Conservation (phyloP, 495 filamentous ascomycete genomes). For the Wilcoxina mikolae region DNA sequence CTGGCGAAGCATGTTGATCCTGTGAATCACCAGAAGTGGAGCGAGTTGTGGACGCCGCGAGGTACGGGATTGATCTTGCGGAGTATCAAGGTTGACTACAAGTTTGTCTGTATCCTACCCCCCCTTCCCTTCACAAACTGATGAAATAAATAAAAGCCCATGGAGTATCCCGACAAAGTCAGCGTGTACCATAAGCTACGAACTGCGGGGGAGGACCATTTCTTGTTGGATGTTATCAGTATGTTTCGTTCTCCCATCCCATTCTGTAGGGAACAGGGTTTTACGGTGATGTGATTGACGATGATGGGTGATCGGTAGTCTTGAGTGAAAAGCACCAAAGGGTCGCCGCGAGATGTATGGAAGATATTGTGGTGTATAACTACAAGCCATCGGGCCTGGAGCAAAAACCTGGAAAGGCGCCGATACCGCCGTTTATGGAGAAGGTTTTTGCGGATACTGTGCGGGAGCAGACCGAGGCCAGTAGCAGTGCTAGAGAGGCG, state of each 20-base stretch:
- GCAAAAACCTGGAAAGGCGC: conserved; percentile 42
- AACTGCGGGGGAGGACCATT: conserved; percentile 34
- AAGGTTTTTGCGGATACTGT: conserved; percentile 51
- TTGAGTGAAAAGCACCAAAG: conserved; percentile 68
- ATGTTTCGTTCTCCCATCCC: conserved; percentile 1
- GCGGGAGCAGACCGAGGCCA: conserved; percentile 49
- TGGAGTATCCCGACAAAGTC: conserved; percentile 74
- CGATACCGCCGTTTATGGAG: conserved; percentile 52
- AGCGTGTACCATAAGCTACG: conserved; percentile 77
- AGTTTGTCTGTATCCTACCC: conserved; percentile 51
- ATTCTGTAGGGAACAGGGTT: conserved; percentile 29
- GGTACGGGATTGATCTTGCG: conserved; percentile 63
- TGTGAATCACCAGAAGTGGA: conserved; percentile 50
- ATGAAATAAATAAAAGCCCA: conserved; percentile 43
- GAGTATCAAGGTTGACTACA: conserved; percentile 73
- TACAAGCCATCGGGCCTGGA: conserved; percentile 46
- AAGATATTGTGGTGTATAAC: conserved; percentile 78
- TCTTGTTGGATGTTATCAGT: conserved; percentile 42
- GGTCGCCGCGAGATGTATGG: conserved; percentile 59
- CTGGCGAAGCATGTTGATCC: conserved; percentile 58
- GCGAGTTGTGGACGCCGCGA: conserved; percentile 48
- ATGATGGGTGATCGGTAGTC: conserved; percentile 28
- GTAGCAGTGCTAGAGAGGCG: conserved; percentile 18
- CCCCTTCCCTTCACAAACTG: neutral
- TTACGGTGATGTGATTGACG: conserved; percentile 39